A percentile compares a stretch with the other conserved stretches of the same genome.
phyloP scores from a whole-genome alignment of 73 alveolate genomes.

The Stentor roeselii region DNA sequence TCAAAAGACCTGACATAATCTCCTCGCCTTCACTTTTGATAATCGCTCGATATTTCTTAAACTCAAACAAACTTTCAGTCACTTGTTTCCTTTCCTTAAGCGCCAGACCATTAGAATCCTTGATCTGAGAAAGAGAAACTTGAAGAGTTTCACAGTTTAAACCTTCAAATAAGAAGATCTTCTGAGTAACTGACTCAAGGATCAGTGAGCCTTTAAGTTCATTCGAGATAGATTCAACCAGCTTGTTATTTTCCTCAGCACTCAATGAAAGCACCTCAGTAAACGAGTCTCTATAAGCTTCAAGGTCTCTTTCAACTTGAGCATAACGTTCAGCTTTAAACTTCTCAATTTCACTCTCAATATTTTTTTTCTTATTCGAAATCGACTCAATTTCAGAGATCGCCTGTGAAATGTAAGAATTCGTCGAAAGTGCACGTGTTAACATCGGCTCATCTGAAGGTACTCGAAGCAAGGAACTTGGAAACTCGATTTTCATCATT shows the following conservation, averaged over 20 bases:
- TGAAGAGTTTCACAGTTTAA: neutral
- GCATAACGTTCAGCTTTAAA: neutral
- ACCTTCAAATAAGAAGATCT: neutral
- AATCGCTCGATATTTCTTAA: neutral
- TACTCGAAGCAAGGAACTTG: neutral
- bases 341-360: neutral
- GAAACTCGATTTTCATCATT: neutral
- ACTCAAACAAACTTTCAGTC: neutral
- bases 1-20: neutral
- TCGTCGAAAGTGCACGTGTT: neutral
- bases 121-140: neutral
- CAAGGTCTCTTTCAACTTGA: neutral
- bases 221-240: neutral
- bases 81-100: neutral
- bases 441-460: neutral
- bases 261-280: neutral
- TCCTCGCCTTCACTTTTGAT: constrained; percentile 2
- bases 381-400: neutral
- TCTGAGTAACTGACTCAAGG: neutral
- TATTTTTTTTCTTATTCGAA: neutral
- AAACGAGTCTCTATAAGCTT: neutral
- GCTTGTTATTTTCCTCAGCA: neutral
- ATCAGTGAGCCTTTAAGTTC: neutral
- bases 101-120: neutral
- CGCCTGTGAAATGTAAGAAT: neutral